These are phyloP conservation scores for Batkoa obscura DNA, from an alignment of 371 early-diverging fungal species.

Conservation along the genomic window DNA sequence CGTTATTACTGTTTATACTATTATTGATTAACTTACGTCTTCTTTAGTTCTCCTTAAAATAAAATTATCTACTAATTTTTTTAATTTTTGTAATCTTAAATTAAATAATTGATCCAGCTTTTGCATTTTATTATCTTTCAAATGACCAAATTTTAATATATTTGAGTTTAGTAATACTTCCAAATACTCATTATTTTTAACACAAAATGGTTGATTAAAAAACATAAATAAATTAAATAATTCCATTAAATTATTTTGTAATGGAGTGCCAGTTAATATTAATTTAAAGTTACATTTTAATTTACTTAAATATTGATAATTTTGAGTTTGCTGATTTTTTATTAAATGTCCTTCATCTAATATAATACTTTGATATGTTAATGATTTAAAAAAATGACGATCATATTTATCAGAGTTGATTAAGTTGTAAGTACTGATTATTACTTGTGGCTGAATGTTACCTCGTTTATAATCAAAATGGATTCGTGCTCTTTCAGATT, in stretches of 20 bases:
- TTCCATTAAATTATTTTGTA: constrained; percentile 88
- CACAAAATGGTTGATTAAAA: constrained; percentile 40
- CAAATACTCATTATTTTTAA: not conserved
- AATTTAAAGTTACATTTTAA: not conserved
- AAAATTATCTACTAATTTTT: constrained; percentile 11
- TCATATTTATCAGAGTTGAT: not conserved
- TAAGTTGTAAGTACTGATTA: not conserved
- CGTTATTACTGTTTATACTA: too few relatives aligned
- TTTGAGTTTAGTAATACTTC: not conserved
- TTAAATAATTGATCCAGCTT: not conserved
- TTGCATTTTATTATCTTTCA: not conserved
- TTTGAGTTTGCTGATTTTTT: not conserved
- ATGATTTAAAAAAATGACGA: not conserved
- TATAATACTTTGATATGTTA: not conserved
- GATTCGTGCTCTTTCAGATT: not conserved
- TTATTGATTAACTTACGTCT: constrained; percentile 3
- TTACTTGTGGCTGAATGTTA: not conserved
- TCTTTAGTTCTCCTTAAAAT: constrained; percentile 82
- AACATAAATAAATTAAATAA: constrained; percentile 85
- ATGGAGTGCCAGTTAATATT: constrained; percentile 45
- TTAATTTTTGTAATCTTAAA: constrained; percentile 7
- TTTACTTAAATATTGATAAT: not conserved
- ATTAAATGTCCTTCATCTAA: constrained; percentile 3
- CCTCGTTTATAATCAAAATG: not conserved
- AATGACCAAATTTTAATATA: not conserved